Conservation (phyloP, 2,329 filamentous ascomycete species). For the Tolypocladium pustulatum region DNA sequence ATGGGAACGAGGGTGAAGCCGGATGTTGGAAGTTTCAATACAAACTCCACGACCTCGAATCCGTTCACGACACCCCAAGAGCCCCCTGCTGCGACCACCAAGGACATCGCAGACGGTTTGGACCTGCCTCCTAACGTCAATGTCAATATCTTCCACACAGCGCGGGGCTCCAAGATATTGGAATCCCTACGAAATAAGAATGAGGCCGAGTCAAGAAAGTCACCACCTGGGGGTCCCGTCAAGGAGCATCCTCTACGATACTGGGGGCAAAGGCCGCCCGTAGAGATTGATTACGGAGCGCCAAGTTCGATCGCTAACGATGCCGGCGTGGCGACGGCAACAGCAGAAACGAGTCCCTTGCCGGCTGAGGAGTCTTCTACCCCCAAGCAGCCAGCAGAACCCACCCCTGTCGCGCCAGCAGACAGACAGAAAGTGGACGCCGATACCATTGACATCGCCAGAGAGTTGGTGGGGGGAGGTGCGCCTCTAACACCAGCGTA, state of each 20-base stretch:
- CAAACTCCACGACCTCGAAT: background rate
- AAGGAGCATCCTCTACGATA: constrained; percentile 27
- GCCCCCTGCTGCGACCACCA: constrained; percentile 1
- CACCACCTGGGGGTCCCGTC: constrained; percentile 9
- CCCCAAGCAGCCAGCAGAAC: background rate
- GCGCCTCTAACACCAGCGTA: constrained; percentile 32
- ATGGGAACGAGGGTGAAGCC: background rate
- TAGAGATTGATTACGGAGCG: constrained; percentile 2
- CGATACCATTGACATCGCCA: constrained; percentile 11
- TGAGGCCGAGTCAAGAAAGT: constrained; percentile 1
- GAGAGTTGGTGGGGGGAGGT: constrained; percentile 12
- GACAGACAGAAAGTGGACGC: constrained; percentile 2
- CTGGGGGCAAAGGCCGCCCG: constrained; percentile 18
- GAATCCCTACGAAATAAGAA: constrained; percentile 21
- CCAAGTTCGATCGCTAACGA: background rate
- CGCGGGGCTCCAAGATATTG: constrained; percentile 33
- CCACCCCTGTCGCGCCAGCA: background rate
- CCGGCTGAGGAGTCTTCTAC: background rate
- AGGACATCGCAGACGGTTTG: constrained; percentile 12
- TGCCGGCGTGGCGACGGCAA: background rate
- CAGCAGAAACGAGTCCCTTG: background rate
- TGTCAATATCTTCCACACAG: constrained; percentile 38
- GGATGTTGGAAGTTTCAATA: background rate
- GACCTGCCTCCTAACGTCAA: constrained; percentile 30
- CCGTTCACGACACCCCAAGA: background rate